Percentiles rank a stretch among this genome's conserved stretches.
These are phyloP conservation scores for Paecilomyces formosus DNA, from an alignment of 2,329 filamentous ascomycete species.

Conservation along the genomic window DNA sequence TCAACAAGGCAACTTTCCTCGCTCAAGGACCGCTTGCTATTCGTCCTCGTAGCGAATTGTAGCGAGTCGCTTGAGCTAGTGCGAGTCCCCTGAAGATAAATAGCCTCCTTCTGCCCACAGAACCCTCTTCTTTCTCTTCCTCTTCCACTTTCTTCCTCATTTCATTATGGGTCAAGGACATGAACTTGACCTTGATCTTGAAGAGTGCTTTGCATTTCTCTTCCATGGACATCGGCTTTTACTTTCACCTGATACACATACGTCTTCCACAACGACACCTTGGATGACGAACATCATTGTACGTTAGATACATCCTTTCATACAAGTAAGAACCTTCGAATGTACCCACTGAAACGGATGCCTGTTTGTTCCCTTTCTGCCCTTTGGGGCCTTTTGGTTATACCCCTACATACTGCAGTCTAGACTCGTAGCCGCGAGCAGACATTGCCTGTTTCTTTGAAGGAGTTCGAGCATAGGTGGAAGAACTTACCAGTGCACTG, in stretches of 20 bases:
- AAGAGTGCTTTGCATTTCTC: neutral
- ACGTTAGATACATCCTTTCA: neutral
- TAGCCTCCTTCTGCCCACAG: neutral
- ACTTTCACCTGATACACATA: neutral
- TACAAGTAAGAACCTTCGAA: neutral
- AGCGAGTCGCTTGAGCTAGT: neutral
- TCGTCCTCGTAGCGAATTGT: neutral
- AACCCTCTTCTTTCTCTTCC: neutral
- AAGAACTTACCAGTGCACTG: constrained; percentile 5
- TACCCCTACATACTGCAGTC: neutral
- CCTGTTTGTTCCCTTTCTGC: neutral
- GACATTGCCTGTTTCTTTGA: neutral
- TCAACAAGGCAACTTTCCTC: neutral
- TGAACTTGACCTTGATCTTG: neutral
- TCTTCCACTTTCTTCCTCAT: neutral
- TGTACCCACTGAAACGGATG: neutral
- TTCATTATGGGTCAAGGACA: neutral
- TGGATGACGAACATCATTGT: neutral
- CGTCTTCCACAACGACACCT: neutral
- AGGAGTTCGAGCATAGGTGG: constrained; percentile 1
- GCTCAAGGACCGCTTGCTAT: neutral
- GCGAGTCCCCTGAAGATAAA: neutral
- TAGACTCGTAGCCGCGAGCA: neutral
- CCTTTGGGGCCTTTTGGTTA: neutral
- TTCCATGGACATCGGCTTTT: neutral